phyloP scores from a whole-genome alignment of 306 rosid species.

The Heteromeles arbutifolia region DNA sequence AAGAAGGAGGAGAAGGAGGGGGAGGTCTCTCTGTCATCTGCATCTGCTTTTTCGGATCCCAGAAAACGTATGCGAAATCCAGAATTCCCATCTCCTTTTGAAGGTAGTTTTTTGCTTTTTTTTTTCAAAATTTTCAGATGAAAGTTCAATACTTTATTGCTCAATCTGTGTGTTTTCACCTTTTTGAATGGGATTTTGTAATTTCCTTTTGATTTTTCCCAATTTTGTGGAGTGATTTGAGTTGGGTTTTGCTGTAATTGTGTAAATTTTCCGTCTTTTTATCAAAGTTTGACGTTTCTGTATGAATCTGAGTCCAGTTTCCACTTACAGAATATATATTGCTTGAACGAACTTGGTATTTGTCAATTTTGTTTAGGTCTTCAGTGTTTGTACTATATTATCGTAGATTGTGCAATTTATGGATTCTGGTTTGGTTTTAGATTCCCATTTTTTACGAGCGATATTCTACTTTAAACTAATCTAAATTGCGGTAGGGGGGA shows the following conservation, averaged over 20 bases:
- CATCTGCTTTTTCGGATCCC: slow-evolving; percentile 4
- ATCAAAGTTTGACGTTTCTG: background rate
- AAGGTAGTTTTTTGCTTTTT: slow-evolving; percentile 1
- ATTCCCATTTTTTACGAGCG: background rate
- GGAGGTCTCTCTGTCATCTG: background rate
- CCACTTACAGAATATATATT: background rate
- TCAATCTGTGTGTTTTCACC: too few relatives aligned
- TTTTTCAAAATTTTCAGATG: background rate
- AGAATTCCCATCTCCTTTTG: background rate
- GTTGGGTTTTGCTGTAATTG: slow-evolving; percentile 2
- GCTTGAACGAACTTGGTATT: background rate
- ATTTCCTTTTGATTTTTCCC: background rate
- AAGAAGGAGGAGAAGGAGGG: background rate
- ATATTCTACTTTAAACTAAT: background rate
- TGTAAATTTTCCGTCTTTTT: background rate
- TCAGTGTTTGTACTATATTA: background rate
- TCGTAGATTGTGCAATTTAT: background rate
- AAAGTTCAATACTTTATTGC: background rate
- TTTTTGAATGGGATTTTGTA: background rate
- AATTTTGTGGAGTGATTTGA: background rate
- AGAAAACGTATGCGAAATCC: background rate
- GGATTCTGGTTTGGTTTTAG: background rate
- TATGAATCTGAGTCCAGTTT: background rate
- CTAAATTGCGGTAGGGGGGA: background rate
- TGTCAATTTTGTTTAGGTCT: background rate